Evolutionary conservation across 306 rosid genomes (phyloP), one percentile per base, ranked within the genome.

Genomic region (Cicer pinnatifidum): DNA sequence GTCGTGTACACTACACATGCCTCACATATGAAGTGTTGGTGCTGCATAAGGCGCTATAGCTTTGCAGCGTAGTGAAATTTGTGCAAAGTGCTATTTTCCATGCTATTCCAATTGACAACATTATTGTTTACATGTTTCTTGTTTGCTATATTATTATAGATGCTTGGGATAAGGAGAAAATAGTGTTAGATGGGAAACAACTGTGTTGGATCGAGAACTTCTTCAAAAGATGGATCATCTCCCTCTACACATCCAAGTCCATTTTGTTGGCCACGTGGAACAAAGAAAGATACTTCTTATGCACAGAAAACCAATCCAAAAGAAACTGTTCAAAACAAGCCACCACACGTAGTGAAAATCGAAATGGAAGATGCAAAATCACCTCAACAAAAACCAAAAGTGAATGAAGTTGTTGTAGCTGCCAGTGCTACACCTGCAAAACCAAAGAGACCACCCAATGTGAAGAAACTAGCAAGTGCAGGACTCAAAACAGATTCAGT

Each of bases 111-210:
- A 28, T 28, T 28, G 35, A 28, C 35, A 28, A 28, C 35, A 28
- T 28, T 28, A 28, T 28, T 28, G 35, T 28, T 28, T 28, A 67
- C 19, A 53, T 39, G 58, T 69, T 39, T 73, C 1, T 50, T 50
- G 8, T 28, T 76, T 17, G 60, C 23, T n/a, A 37, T 60, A 19
- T 61, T 8, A 12, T 20, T 23, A 45, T 53, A 73, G 84, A 80
- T 73, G 82, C 28, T 67, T 53, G 44, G 37, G 33, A 76, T 11
- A 66, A 43, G 76, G 45, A 59, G 77, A 56, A 11, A 62, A 20
- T 47, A 77, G 73, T 61, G 80, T 73, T 78, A 83, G 82, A 94
- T 94, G 97, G 98, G 98, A 62, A 91, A 94, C 83, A 87, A 78
- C 68, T 89, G 98, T 44, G 83, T 91, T 54, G 87, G 91, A 61